These are phyloP conservation scores for Phytopythium delawarense DNA, from an alignment of 352 stramenopile genomes.

Conservation along the genomic window DNA sequence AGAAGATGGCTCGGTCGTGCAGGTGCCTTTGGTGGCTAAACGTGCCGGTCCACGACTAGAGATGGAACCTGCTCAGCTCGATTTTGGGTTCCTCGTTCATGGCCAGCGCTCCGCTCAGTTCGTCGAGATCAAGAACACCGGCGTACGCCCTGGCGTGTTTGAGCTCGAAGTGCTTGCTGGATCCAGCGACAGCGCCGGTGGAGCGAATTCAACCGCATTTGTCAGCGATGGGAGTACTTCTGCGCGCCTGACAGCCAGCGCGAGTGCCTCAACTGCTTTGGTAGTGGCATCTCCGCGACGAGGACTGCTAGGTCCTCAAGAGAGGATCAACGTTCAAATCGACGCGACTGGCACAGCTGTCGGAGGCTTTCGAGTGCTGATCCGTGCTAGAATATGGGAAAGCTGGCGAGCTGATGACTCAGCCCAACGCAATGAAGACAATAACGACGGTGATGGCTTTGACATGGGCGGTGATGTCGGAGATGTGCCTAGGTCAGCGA, in stretches of 20 bases:
- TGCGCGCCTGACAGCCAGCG: background rate
- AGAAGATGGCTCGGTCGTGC: constrained; percentile 52
- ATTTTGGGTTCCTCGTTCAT: constrained; percentile 66
- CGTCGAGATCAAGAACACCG: constrained; percentile 52
- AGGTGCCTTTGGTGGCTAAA: constrained; percentile 58
- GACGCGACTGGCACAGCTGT: constrained; percentile 33
- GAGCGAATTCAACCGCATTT: background rate
- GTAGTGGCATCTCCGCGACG: constrained; percentile 17
- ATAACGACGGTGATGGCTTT: constrained; percentile 8
- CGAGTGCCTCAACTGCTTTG: constrained; percentile 1
- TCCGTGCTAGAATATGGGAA: constrained; percentile 45
- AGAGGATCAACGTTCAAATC: constrained; percentile 43
- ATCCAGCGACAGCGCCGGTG: background rate
- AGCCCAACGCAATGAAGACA: background rate
- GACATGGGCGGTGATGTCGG: constrained; percentile 9
- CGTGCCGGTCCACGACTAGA: constrained; percentile 53
- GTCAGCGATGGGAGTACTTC: background rate
- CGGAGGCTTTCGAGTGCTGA: constrained; percentile 34
- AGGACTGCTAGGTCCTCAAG: constrained; percentile 25
- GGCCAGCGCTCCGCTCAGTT: constrained; percentile 45
- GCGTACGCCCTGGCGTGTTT: constrained; percentile 35
- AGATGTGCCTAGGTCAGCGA: background rate
- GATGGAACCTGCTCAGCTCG: constrained; percentile 42
- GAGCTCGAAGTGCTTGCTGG: constrained; percentile 45
- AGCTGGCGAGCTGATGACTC: background rate